Evolutionary conservation across 164 flowering plant species (phyloP).

Genomic region (Vitis labrusca): DNA sequence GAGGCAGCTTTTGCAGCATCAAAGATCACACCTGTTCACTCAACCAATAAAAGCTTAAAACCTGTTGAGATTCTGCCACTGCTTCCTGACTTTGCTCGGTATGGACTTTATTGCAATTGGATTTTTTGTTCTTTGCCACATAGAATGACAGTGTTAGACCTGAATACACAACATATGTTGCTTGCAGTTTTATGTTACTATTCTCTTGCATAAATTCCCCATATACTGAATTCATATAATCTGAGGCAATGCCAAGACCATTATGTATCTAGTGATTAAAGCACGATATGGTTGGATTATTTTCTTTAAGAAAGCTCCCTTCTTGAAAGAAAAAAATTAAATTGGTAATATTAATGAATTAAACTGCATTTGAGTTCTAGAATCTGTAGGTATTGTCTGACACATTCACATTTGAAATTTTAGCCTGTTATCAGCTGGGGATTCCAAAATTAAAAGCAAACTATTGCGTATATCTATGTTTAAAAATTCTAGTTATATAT

Average conservation of each 20-base stretch:
- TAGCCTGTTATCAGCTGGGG: too few species aligned
- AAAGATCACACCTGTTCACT: conserved; percentile 71
- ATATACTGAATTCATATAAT: background rate
- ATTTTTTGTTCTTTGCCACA: too few species aligned
- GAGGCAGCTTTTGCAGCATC: conserved; percentile 87
- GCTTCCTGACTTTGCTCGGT: conserved; percentile 91
- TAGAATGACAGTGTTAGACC: too few species aligned
- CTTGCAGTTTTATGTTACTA: background rate
- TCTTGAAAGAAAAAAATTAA: background rate
- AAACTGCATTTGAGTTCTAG: background rate
- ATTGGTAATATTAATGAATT: background rate
- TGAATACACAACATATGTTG: too few species aligned
- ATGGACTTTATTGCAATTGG: conserved; percentile 15
- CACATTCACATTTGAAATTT: too few species aligned
- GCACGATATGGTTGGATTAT: background rate
- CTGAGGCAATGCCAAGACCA: background rate
- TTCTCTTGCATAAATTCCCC: background rate
- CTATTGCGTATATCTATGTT: too few species aligned
- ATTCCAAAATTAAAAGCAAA: too few species aligned
- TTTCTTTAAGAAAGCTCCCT: background rate
- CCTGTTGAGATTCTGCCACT: conserved; percentile 81
- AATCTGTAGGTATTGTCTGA: background rate
- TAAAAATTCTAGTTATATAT: too few species aligned
- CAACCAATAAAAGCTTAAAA: conserved; percentile 59
- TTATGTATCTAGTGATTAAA: background rate